phyloP scores from a whole-genome alignment of 2,329 filamentous ascomycete species.

The Colletotrichum australisinense region DNA sequence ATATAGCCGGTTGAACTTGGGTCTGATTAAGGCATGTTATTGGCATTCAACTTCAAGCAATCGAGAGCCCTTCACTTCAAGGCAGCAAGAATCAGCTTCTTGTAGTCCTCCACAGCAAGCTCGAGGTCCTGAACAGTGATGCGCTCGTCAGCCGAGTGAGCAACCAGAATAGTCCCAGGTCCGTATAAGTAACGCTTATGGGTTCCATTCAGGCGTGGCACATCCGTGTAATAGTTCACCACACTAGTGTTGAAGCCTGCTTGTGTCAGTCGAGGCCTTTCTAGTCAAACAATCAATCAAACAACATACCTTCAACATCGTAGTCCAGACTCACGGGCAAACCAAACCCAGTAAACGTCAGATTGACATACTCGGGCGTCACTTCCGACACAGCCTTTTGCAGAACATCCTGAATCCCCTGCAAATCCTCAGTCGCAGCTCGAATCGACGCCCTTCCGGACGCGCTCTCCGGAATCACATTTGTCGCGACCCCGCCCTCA shows the following conservation, averaged over 20 bases:
- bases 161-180: conserved; percentile 82
- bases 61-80: conserved; percentile 42
- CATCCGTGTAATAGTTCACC: conserved; percentile 94
- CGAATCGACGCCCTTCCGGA: conserved; percentile 75
- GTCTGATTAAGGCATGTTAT: background rate
- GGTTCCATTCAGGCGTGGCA: conserved; percentile 78
- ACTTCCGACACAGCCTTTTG: conserved; percentile 62
- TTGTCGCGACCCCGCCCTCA: conserved; percentile 83
- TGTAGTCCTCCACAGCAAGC: conserved; percentile 82
- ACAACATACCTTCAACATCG: conserved; percentile 76
- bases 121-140: conserved; percentile 81
- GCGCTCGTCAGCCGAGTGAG: conserved; percentile 86
- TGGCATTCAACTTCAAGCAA: background rate
- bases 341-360: conserved; percentile 76
- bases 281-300: background rate
- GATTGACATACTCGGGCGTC: conserved; percentile 68
- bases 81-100: conserved; percentile 72
- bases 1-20: too few relatives aligned
- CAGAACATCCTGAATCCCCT: conserved; percentile 66
- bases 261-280: conserved; percentile 26
- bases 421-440: conserved; percentile 79
- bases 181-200: conserved; percentile 76
- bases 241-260: conserved; percentile 81
- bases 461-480: conserved; percentile 86
- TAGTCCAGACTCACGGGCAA: conserved; percentile 81